Percentiles rank a stretch among this genome's conserved stretches.
phyloP scores from a whole-genome alignment of 1,139 yeast species.

The Keqinozyma sinolaborantium region DNA sequence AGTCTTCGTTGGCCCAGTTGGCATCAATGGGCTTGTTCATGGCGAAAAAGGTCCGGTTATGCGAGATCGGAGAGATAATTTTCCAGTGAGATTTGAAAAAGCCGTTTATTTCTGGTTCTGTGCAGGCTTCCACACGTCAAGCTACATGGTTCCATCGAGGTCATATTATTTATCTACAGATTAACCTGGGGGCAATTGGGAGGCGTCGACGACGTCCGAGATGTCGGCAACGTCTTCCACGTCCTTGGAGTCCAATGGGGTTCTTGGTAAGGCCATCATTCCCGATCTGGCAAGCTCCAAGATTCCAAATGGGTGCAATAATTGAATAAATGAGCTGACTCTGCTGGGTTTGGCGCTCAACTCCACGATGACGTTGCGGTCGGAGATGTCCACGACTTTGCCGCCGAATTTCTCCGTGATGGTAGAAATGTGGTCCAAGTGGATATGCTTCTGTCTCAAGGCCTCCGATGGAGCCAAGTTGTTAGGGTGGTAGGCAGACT shows the following conservation, averaged over 20 bases:
- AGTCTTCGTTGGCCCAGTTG: constrained; percentile 31
- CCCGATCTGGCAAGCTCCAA: constrained; percentile 96
- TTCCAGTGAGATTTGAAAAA: constrained; percentile 1
- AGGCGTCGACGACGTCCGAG: constrained; percentile 70
- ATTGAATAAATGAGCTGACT: constrained; percentile 78
- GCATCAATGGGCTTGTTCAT: constrained; percentile 15
- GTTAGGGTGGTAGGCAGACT: constrained; percentile 75
- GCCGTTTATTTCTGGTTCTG: constrained; percentile 3
- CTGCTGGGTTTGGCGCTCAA: constrained; percentile 92
- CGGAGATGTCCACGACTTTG: constrained; percentile 85
- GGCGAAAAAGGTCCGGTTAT: constrained; percentile 4
- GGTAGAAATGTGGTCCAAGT: constrained; percentile 78
- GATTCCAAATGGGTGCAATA: constrained; percentile 93
- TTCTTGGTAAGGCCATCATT: constrained; percentile 97
- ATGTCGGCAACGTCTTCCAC: constrained; percentile 55
- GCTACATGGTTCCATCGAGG: too few species aligned
- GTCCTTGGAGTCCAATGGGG: constrained; percentile 61
- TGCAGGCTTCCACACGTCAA: too few species aligned
- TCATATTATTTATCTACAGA: constrained; percentile 11
- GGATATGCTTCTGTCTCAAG: constrained; percentile 88
- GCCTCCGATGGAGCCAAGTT: constrained; percentile 91
- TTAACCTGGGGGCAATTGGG: constrained; percentile 93
- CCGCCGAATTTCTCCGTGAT: constrained; percentile 90
- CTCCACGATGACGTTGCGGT: constrained; percentile 91
- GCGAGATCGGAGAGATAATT: constrained; percentile 22